phyloP scores from a whole-genome alignment of 2,329 filamentous ascomycete genomes.

The Hymenoscyphus scutula region DNA sequence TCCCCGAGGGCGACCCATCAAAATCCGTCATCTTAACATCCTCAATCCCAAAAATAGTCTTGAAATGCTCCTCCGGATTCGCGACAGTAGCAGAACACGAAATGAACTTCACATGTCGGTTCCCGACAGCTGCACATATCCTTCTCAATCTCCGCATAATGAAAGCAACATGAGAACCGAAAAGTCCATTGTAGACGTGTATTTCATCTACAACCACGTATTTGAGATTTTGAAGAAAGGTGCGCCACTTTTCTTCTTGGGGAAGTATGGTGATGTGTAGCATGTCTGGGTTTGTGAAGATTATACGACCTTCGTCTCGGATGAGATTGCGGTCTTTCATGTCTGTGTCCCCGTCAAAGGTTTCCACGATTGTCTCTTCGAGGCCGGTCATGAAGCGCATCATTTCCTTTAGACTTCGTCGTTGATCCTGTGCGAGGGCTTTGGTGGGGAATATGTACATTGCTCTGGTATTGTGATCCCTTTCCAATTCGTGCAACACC shows the following conservation, averaged over 20 bases:
- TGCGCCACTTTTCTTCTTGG: slow-evolving; percentile 85
- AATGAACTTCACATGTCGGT: slow-evolving; percentile 81
- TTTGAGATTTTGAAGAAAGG: slow-evolving; percentile 81
- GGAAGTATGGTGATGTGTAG: slow-evolving; percentile 91
- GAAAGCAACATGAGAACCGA: slow-evolving; percentile 90
- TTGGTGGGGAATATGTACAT: slow-evolving; percentile 99
- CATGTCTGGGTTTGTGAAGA: slow-evolving; percentile 99
- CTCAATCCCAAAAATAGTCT: slow-evolving; percentile 85
- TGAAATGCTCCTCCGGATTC: slow-evolving; percentile 89
- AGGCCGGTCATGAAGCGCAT: slow-evolving; percentile 76
- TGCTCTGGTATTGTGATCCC: slow-evolving; percentile 72
- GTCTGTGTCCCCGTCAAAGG: slow-evolving; percentile 92
- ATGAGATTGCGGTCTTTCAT: slow-evolving; percentile 76
- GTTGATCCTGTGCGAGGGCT: slow-evolving; percentile 91
- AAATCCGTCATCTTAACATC: slow-evolving; percentile 80
- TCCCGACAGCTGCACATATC: slow-evolving; percentile 87
- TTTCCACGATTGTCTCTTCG: slow-evolving; percentile 77
- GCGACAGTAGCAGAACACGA: slow-evolving; percentile 96
- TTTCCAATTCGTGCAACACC: slow-evolving; percentile 81
- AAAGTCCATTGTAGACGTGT: slow-evolving; percentile 93
- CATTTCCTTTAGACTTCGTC: slow-evolving; percentile 81
- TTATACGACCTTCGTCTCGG: slow-evolving; percentile 83
- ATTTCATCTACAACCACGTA: slow-evolving; percentile 91
- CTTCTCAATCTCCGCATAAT: slow-evolving; percentile 88
- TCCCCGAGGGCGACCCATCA: slow-evolving; percentile 87